These are phyloP conservation scores for Zasmidium cellare DNA, from an alignment of 2,329 filamentous ascomycete genomes.

Conservation along the genomic window DNA sequence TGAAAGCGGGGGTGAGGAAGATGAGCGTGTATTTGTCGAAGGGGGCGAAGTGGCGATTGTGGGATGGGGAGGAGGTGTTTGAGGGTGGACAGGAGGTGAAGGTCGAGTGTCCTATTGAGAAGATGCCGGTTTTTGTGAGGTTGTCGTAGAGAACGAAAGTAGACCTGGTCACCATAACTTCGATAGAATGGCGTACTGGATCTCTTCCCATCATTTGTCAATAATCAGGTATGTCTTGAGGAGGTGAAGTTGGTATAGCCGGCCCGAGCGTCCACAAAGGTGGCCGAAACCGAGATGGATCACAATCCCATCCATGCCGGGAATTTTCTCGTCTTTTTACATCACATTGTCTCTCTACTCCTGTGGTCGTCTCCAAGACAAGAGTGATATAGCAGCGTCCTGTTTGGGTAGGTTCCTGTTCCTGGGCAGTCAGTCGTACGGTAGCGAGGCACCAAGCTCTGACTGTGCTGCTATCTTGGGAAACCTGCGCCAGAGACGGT, in stretches of 20 bases:
- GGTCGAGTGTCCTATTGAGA: slow-evolving; percentile 20
- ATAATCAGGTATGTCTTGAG: too few relatives aligned
- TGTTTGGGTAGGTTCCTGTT: not conserved
- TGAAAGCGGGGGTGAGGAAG: slow-evolving; percentile 49
- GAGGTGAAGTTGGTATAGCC: too few relatives aligned
- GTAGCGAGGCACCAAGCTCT: not conserved
- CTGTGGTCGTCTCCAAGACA: not conserved
- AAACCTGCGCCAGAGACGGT: not conserved
- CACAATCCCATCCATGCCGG: too few relatives aligned
- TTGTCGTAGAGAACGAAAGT: too few relatives aligned
- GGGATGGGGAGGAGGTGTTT: slow-evolving; percentile 34
- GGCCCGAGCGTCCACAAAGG: too few relatives aligned
- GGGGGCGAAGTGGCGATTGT: slow-evolving; percentile 47
- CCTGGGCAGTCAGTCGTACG: not conserved
- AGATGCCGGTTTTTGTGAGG: slow-evolving; percentile 23
- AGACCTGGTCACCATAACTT: too few relatives aligned
- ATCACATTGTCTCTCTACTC: too few relatives aligned
- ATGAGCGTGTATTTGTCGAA: slow-evolving; percentile 56
- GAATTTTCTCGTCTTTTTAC: too few relatives aligned
- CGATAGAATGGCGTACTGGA: too few relatives aligned
- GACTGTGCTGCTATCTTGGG: not conserved
- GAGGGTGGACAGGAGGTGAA: slow-evolving; percentile 19
- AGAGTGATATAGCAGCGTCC: not conserved
- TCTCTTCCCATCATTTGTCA: too few relatives aligned
- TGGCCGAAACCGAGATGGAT: too few relatives aligned